Base-by-base conservation (phyloP, 768 basidiomycete genomes). In the Rhodotorula taiwanensis region DNA sequence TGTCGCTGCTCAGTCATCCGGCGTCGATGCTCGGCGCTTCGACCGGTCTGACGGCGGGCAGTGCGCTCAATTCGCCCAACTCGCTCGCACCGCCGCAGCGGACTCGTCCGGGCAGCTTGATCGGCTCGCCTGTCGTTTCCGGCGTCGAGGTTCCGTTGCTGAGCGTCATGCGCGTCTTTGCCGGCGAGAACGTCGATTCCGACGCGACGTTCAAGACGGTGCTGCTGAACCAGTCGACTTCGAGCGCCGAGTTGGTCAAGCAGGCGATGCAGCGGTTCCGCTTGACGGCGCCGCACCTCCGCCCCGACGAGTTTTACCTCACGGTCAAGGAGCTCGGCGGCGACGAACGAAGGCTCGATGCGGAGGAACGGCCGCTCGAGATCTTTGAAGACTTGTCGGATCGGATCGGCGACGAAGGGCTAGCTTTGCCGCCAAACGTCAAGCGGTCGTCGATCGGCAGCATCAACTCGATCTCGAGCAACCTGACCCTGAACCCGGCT, bases 131-230 rank as follows among this genome's bases (percentile, higher is more conserved):
- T 3, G 64, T 58, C 59, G 71, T 73, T 33, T 52, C 71, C 15
- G 66, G 64, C 18, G 78, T 81, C 72, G 84, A 87, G 71, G 84
- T 88, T 6, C 89, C 88, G 0, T 86, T 92, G 57, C 82, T 99
- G 58, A 95, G 87, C 71, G 95, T 99, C 65, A 86, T 99, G 54
- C 88, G 95, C 30, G 84, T 99, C 43, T 99, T 99, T 73, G 93
- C 94, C 0, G 95, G 94, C 33, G 84, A 86, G 69, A 81, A 89
- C 69, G 74, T 98, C 67, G 85, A 91, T 74, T 89, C 91, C 0
- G 93, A 98, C 71, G 90, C 92, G 4, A 95, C 94, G 9, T 99
- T 99, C 82, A 98, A 98, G 79, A 98, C 95, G 10, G 95, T 94
- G 2, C 77, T 98, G 23, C 81, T 98, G 59, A 97, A 93, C 72